Base-by-base conservation (phyloP, 2,329 filamentous ascomycete species). In the Fusarium albosuccineum region DNA sequence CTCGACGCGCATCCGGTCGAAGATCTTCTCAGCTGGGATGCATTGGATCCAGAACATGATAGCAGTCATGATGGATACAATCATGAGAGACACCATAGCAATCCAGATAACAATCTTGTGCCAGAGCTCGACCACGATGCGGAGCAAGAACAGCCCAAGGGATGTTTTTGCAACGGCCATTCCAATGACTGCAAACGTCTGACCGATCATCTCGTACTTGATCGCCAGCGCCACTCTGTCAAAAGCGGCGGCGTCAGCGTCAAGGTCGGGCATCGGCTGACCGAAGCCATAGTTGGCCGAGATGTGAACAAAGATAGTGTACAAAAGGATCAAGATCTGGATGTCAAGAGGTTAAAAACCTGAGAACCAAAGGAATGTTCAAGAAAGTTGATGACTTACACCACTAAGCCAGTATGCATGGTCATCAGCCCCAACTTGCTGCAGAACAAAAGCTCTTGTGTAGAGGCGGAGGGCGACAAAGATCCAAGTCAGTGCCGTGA, bases 141-240 rank as follows among this genome's bases (percentile, higher is more conserved):
- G 74, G 3, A 80, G 57, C 16, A 82, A 57, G 53, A 81, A 81
- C 13, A 79, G 67, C 0, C 77, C 79, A 1, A 81, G 68, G 0
- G 78, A 79, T 13, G 66, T 50, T 49, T 82, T 82, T 4, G 79
- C 76, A 27, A 76, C 69, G 3, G 74, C 75, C 72, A 80, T 81
- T n/a, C 77, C 79, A 1, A 79, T 50, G 13, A 81, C 64, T 2
- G 75, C 74, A 44, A 82, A 79, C 0, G 74, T 73, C 58, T 79
- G 77, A 0, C 74, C 77, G 13, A 78, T 74, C 46, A 66, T 60
- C 50, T 77, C 73, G 67, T 70, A 70, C 41, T 77, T 70, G 26
- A 67, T 67, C 0, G 77, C 76, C 5, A 64, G 41, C 2, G 72
- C 70, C 3, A 68, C 64, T 4, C 73, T 58, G n/a, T 58, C 54